phyloP scores from a whole-genome alignment of 2,329 filamentous ascomycete genomes.

The Aspergillus arachidicola region DNA sequence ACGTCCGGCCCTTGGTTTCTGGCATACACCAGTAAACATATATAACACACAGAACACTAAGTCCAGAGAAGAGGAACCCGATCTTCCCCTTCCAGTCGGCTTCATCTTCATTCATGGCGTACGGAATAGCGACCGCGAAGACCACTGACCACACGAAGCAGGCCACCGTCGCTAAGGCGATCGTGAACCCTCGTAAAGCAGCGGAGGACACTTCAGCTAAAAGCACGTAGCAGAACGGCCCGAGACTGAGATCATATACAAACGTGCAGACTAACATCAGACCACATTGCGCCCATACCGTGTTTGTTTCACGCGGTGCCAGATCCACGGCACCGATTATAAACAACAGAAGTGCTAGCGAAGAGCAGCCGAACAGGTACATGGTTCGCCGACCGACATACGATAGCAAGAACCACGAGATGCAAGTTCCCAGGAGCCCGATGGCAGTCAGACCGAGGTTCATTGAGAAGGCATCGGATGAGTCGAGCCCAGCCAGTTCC shows the following conservation, averaged over 20 bases:
- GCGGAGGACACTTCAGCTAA: conserved; percentile 56
- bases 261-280: conserved; percentile 43
- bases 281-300: conserved; percentile 45
- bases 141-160: conserved; percentile 32
- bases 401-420: conserved; percentile 45
- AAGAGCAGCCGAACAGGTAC: conserved; percentile 41
- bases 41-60: conserved; percentile 23
- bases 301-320: conserved; percentile 32
- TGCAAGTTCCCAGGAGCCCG: conserved; percentile 45
- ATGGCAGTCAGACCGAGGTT: conserved; percentile 46
- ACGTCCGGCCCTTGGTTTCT: conserved; percentile 33
- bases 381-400: conserved; percentile 43
- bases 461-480: conserved; percentile 34
- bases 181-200: conserved; percentile 56
- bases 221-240: conserved; percentile 56
- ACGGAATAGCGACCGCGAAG: conserved; percentile 37
- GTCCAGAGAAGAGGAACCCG: conserved; percentile 35
- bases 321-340: conserved; percentile 44
- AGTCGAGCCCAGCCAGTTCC: conserved; percentile 33
- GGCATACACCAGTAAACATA: conserved; percentile 38
- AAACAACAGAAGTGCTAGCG: conserved; percentile 38
- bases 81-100: conserved; percentile 34
- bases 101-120: conserved; percentile 36
- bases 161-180: conserved; percentile 33
- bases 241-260: conserved; percentile 56